Base-by-base conservation (phyloP, 2,329 filamentous ascomycete genomes). In the Lasiodiplodia sp. region DNA sequence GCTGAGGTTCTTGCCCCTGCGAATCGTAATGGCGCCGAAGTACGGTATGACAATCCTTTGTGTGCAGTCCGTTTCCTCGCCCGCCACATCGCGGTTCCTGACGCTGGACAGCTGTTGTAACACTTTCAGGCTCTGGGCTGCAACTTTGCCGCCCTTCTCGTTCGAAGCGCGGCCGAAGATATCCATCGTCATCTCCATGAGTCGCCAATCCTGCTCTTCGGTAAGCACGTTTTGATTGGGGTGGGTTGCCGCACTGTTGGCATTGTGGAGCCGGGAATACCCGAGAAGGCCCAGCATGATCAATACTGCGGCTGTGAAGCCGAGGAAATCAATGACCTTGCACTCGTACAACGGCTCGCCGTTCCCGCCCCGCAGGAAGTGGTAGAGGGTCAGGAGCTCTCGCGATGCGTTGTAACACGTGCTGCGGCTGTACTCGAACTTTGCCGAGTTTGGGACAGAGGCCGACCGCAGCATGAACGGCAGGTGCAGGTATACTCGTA, bases 281-380 rank as follows among this genome's bases (percentile, higher is more conserved):
- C 79, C 79, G 70, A 82, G 75, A 7, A 82, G 75, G 2, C 81
- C 80, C n/a, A 84, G 75, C 11, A 82, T 74, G 38, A 84, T 73
- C 25, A 84, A 75, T 1, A 83, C 77, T 3, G 82, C 79, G 6
- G 80, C 78, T 1, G 81, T 84, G 73, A 84, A 84, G 47, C 78
- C 82, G 49, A 83, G 78, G 69, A 84, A 84, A 71, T 84, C 83
- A 21, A 82, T 74, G 10, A 81, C 80, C 68, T 82, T 83, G 75
- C 82, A 84, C 68, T 84, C 81, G 72, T 82, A 83, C 0, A 82
- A 72, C 12, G 79, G 79, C 28, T 66, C 60, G 0, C 72, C 74
- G 67, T 77, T 75, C 2, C 71, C 74, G 65, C 67, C 73, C 6
- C 79, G 78, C 4, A 83, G 74, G 0, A 77, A 69, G 28, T 80